A percentile compares a stretch with the other conserved stretches of the same genome.
phyloP scores from a whole-genome alignment of 768 basidiomycete species.

The Auricularia cornea region DNA sequence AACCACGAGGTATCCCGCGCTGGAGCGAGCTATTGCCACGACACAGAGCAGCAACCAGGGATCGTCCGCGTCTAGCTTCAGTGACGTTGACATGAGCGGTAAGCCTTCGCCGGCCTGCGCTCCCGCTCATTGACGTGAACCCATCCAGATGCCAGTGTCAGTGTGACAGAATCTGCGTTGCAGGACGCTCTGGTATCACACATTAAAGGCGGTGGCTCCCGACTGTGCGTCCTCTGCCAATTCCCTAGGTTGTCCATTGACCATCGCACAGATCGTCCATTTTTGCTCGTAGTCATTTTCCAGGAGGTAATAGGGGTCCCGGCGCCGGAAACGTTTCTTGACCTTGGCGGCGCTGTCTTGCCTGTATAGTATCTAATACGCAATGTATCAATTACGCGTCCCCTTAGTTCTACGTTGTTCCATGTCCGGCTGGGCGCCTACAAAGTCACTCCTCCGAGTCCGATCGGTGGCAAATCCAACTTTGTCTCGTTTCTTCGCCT shows the following conservation, averaged over 20 bases:
- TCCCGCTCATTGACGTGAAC: neutral
- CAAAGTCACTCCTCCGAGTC: neutral
- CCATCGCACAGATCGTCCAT: conserved; percentile 16
- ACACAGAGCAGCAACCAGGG: conserved; percentile 57
- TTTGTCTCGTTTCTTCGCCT: neutral
- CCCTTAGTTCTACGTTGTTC: neutral
- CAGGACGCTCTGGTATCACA: conserved; percentile 77
- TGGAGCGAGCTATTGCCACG: conserved; percentile 31
- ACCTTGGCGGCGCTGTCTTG: too few species aligned
- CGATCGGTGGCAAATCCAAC: neutral
- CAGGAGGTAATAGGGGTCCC: neutral
- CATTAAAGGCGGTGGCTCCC: conserved; percentile 55
- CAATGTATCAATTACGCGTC: conserved; percentile 3
- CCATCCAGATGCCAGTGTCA: conserved; percentile 41
- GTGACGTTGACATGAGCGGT: conserved; percentile 66
- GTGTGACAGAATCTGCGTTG: conserved; percentile 68
- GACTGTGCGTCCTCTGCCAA: conserved; percentile 45
- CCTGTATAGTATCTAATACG: too few species aligned
- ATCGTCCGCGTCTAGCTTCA: conserved; percentile 75
- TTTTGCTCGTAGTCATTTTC: conserved; percentile 23
- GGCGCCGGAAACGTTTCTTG: too few species aligned
- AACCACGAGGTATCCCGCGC: conserved; percentile 39
- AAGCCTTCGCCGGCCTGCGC: conserved; percentile 15
- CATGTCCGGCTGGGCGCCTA: neutral
- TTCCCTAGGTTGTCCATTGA: neutral